Conservation (phyloP, 2,329 filamentous ascomycete species). For the Podosphaera xanthii region DNA sequence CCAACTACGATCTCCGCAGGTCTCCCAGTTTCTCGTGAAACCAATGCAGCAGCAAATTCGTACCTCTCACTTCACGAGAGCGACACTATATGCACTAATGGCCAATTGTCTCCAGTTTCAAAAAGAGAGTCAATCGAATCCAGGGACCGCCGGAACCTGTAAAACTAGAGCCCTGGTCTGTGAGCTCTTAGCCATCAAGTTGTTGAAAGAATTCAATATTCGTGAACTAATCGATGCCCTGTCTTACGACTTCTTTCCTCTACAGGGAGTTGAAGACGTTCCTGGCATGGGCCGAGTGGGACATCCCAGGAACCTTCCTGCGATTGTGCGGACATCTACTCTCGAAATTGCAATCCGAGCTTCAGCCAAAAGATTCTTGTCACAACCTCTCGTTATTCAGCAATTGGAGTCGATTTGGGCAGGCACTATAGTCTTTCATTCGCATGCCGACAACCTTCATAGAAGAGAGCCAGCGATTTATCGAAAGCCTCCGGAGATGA, state of each 20-base stretch:
- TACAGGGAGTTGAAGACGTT: slow-evolving; percentile 37
- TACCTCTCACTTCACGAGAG: slow-evolving; percentile 60
- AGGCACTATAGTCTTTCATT: slow-evolving; percentile 85
- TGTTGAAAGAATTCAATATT: slow-evolving; percentile 74
- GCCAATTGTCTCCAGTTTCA: slow-evolving; percentile 84
- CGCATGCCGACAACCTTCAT: slow-evolving; percentile 65
- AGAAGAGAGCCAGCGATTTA: slow-evolving; percentile 22
- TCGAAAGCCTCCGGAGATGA: neutral
- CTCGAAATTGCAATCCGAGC: slow-evolving; percentile 84
- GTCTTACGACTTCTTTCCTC: slow-evolving; percentile 83
- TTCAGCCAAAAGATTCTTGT: slow-evolving; percentile 76
- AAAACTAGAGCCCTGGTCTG: slow-evolving; percentile 71
- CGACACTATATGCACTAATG: slow-evolving; percentile 73
- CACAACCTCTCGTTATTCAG: slow-evolving; percentile 77
- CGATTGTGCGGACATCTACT: slow-evolving; percentile 60
- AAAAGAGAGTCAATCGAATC: slow-evolving; percentile 64
- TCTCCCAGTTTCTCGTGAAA: slow-evolving; percentile 88
- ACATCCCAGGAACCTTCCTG: slow-evolving; percentile 22
- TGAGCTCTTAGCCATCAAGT: slow-evolving; percentile 71
- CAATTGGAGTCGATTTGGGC: slow-evolving; percentile 97
- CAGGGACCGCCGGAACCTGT: slow-evolving; percentile 65
- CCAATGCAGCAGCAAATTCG: slow-evolving; percentile 83
- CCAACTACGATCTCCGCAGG: slow-evolving; percentile 80
- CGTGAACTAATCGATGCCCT: slow-evolving; percentile 81
- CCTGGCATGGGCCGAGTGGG: slow-evolving; percentile 17